Evolutionary conservation across 805 yeast genomes (phyloP).

Genomic region (Myxozyma melibiosi): DNA sequence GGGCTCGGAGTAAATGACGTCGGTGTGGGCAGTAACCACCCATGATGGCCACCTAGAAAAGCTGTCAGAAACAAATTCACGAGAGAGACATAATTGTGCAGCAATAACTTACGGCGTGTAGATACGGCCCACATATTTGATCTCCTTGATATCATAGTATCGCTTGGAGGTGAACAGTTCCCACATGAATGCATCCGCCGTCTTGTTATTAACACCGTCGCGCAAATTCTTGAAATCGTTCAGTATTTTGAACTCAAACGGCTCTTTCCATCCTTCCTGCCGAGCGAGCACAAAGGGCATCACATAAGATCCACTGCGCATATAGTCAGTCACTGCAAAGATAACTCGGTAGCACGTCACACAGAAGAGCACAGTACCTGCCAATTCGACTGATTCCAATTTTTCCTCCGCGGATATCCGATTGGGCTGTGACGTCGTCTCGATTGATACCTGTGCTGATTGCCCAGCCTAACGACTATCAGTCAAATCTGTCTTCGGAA

Average conservation of each 20-base stretch:
- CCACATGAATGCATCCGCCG: slow-evolving; percentile 92
- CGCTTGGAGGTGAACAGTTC: slow-evolving; percentile 86
- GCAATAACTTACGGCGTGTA: slow-evolving; percentile 65
- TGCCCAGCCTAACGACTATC: slow-evolving; percentile 58
- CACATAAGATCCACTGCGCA: slow-evolving; percentile 69
- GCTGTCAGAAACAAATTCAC: neutral
- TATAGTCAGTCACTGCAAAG: neutral
- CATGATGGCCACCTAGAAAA: slow-evolving; percentile 76
- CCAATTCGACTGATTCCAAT: slow-evolving; percentile 89
- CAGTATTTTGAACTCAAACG: slow-evolving; percentile 53
- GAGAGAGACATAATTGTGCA: neutral
- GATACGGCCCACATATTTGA: slow-evolving; percentile 81
- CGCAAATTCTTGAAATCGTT: slow-evolving; percentile 75
- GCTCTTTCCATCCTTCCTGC: slow-evolving; percentile 52
- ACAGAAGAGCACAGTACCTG: slow-evolving; percentile 46
- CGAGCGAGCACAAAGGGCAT: slow-evolving; percentile 85
- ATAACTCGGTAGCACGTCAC: too few species aligned
- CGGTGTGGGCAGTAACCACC: slow-evolving; percentile 65
- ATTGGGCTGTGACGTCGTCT: slow-evolving; percentile 54
- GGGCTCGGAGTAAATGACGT: slow-evolving; percentile 42
- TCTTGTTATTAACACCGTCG: slow-evolving; percentile 68
- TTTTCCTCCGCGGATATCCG: slow-evolving; percentile 59
- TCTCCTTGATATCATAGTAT: slow-evolving; percentile 77
- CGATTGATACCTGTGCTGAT: slow-evolving; percentile 74
- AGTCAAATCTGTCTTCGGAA: neutral